Evolutionary conservation across 805 yeast genomes (phyloP).

Genomic region (Suhomyces emberorum): DNA sequence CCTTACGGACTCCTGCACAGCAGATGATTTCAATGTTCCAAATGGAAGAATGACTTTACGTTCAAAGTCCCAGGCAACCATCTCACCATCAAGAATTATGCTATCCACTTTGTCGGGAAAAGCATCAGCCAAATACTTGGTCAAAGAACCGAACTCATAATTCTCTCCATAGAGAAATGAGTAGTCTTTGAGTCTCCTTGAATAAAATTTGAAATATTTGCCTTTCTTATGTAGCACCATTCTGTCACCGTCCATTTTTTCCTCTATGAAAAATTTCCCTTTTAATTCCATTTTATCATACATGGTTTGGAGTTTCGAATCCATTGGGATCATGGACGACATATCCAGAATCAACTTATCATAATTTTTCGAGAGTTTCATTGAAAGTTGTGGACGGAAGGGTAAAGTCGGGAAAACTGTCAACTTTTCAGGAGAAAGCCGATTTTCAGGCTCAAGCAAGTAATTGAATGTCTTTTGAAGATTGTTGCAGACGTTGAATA

Average conservation of each 20-base stretch:
- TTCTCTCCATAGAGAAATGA: conserved; percentile 64
- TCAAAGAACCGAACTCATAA: conserved; percentile 48
- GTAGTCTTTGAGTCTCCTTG: conserved; percentile 72
- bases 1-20: conserved; percentile 49
- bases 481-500: conserved; percentile 63
- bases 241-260: conserved; percentile 92
- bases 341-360: conserved; percentile 48
- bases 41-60: conserved; percentile 63
- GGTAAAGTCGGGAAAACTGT: conserved; percentile 47
- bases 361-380: conserved; percentile 50
- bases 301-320: conserved; percentile 13
- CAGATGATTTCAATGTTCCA: conserved; percentile 73
- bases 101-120: conserved; percentile 37
- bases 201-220: conserved; percentile 51
- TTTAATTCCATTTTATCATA: conserved; percentile 15
- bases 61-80: conserved; percentile 79
- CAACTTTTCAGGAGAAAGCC: conserved; percentile 42
- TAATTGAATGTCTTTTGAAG: conserved; percentile 55
- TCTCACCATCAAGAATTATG: conserved; percentile 80
- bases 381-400: conserved; percentile 76
- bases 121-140: conserved; percentile 46
- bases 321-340: conserved; percentile 26
- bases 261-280: conserved; percentile 66
- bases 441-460: conserved; percentile 46
- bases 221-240: conserved; percentile 68